A percentile compares a stretch with the other conserved stretches of the same genome.
phyloP scores from a whole-genome alignment of 106 monocot species.

The Agapanthus africanus region DNA sequence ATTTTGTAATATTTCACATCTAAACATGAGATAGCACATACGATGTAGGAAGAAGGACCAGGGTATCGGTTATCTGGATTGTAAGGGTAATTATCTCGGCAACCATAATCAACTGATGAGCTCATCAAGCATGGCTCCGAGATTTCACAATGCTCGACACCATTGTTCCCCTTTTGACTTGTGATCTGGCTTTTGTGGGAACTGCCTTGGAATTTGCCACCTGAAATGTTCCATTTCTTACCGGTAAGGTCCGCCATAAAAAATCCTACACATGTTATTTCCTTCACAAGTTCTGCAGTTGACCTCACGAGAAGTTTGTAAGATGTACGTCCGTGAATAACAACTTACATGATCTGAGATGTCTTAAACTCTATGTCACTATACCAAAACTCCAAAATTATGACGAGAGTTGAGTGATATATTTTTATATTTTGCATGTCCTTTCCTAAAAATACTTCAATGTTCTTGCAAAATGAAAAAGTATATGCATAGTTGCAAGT shows the following conservation, averaged over 20 bases:
- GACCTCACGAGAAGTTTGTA: too few species aligned
- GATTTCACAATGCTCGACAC: not conserved
- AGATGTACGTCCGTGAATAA: not conserved
- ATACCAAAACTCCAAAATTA: too few species aligned
- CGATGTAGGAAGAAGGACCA: conserved; percentile 1
- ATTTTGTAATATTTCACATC: not conserved
- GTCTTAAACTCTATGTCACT: too few species aligned
- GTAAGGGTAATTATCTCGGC: conserved; percentile 7
- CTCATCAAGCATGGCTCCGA: conserved; percentile 10
- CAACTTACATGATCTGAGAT: not conserved
- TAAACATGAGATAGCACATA: not conserved
- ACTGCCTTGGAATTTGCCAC: not conserved
- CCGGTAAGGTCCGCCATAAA: not conserved
- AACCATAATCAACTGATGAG: conserved; percentile 10
- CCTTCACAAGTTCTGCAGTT: too few species aligned
- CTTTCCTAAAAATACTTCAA: too few species aligned
- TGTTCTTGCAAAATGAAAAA: too few species aligned
- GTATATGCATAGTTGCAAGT: too few species aligned
- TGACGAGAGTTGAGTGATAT: too few species aligned
- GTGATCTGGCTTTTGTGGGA: conserved; percentile 1
- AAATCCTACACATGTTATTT: not conserved
- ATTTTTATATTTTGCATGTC: too few species aligned
- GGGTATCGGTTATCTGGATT: conserved; percentile 2
- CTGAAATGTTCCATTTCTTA: conserved; percentile 3
- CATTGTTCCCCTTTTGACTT: not conserved